phyloP scores from a whole-genome alignment of 2,329 filamentous ascomycete genomes.

The Aspergillus floridensis region DNA sequence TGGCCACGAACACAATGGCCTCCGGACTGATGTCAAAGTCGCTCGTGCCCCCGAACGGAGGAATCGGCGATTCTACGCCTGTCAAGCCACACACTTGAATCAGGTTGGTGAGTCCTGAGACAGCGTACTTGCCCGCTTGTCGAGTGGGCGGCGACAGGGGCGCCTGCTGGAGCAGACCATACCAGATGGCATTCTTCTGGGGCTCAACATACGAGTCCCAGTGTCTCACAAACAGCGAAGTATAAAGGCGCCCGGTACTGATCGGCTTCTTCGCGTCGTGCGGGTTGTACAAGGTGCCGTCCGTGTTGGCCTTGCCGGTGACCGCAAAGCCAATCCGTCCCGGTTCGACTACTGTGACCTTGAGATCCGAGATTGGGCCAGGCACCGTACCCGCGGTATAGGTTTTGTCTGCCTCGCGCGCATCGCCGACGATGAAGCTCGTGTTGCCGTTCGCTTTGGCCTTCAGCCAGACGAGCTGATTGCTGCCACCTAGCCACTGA shows the following conservation, averaged over 20 bases:
- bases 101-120: constrained; percentile 46
- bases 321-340: constrained; percentile 48
- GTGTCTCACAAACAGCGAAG: constrained; percentile 52
- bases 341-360: constrained; percentile 41
- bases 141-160: constrained; percentile 37
- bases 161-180: constrained; percentile 45
- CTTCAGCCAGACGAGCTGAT: constrained; percentile 49
- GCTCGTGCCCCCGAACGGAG: constrained; percentile 47
- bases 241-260: constrained; percentile 50
- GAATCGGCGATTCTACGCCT: constrained; percentile 48
- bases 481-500: constrained; percentile 45
- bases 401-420: constrained; percentile 38
- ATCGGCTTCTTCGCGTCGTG: constrained; percentile 48
- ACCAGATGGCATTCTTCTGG: constrained; percentile 51
- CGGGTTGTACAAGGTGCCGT: constrained; percentile 51
- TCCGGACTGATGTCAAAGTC: constrained; percentile 48
- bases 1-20: constrained; percentile 48
- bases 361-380: constrained; percentile 47
- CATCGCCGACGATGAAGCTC: constrained; percentile 45
- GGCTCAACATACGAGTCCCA: constrained; percentile 53
- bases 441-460: constrained; percentile 47
- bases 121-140: constrained; percentile 37
- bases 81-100: constrained; percentile 39
- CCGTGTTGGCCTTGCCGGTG: constrained; percentile 47
- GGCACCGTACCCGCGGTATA: constrained; percentile 48